Base-by-base conservation (phyloP, 2,329 filamentous ascomycete species). In the Talaromyces sp. region DNA sequence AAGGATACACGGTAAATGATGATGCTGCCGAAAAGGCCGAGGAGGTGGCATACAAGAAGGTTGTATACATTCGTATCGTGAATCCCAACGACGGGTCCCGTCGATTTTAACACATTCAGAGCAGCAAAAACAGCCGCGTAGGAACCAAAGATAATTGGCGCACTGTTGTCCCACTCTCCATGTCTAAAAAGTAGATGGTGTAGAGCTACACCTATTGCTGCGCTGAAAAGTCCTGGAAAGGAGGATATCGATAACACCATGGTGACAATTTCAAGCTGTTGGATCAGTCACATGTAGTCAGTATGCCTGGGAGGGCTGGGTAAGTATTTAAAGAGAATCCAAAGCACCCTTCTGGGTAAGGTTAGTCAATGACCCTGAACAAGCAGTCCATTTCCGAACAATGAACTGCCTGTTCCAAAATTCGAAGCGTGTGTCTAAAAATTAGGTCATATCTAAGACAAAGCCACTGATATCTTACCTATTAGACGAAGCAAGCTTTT, bases 1-100 rank as follows among this genome's bases (percentile, higher is more conserved):
- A 73, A 73, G 10, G 70, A 71, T 3, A 61, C 54, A 33, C 73
- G 70, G 61, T 75, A 75, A 9, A 72, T 17, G 5, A 68, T 19
- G 39, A 75, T 74, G 61, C 71, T 73, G 4, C 59, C 17, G 37
- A 59, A 62, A 19, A 66, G 50, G 33, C 64, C 64, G 31, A 61
- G 25, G 17, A 66, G 11, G 43, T 66, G 64, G 22, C 52, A 62
- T 19, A 22, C 31, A 49, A 66, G 27, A 52, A 58, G 43, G 22
- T 45, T 39, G 39, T 50, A 59, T 47, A 57, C 19, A 39, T 35
- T 56, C 10, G n/a, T 13, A 35, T 54, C 27, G 35, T 37, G 33
- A 3, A 47, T 11, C 33, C 19, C 31, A 3, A 31, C 31, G 31
- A 54, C 57, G 7, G 43, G 27, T 19, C 22, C 39, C 17, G 17